These are phyloP conservation scores for Candida montana DNA, from an alignment of 805 yeast species.

Conservation along the genomic window DNA sequence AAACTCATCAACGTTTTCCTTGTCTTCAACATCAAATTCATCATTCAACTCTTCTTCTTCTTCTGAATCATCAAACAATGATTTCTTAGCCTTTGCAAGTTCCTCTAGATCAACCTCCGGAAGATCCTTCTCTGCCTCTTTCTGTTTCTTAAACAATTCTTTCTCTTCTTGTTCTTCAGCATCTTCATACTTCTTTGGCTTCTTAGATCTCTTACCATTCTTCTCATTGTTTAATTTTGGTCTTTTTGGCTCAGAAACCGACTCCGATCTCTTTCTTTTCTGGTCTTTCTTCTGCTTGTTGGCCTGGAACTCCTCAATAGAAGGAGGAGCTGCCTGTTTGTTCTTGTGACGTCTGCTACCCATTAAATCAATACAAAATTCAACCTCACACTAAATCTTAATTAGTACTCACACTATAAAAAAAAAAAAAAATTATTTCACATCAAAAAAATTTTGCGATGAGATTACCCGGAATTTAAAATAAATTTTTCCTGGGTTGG, in stretches of 20 bases:
- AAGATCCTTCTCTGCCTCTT: conserved; percentile 40
- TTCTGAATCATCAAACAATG: conserved; percentile 61
- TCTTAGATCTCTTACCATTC: conserved; percentile 4
- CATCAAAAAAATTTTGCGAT: conserved; percentile 10
- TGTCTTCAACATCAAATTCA: conserved; percentile 55
- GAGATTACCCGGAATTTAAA: conserved; percentile 13
- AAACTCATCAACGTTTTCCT: conserved; percentile 40
- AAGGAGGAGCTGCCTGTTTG: conserved; percentile 90
- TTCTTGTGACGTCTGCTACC: conserved; percentile 86
- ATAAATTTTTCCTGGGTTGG: background rate
- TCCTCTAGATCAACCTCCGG: conserved; percentile 69
- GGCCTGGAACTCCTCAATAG: conserved; percentile 75
- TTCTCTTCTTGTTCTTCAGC: conserved; percentile 24
- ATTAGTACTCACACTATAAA: no score
- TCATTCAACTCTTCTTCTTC: conserved; percentile 30
- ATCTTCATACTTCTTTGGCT: conserved; percentile 16
- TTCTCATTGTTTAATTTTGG: conserved; percentile 10
- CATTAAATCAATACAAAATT: conserved; percentile 32
- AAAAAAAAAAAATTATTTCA: background rate
- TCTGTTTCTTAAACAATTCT: conserved; percentile 20
- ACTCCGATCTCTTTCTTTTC: conserved; percentile 30
- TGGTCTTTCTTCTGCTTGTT: conserved; percentile 35
- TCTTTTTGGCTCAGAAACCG: conserved; percentile 26
- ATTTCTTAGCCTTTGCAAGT: conserved; percentile 61
- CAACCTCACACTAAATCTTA: no score